phyloP scores from a whole-genome alignment of 2,329 filamentous ascomycete species.

The Pyrenophora tritici-repentis region DNA sequence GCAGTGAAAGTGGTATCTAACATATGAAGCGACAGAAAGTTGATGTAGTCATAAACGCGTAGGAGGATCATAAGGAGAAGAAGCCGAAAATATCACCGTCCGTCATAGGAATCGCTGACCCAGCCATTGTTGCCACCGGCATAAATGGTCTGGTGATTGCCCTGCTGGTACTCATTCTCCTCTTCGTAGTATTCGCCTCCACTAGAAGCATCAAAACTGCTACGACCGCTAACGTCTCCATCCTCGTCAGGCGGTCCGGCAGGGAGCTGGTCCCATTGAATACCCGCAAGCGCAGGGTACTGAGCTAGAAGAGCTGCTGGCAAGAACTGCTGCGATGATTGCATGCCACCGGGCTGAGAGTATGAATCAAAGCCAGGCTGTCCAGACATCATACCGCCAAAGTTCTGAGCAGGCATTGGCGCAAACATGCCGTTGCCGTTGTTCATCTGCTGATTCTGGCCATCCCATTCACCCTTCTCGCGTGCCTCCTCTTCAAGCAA shows the following conservation, averaged over 20 bases:
- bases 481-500: conserved; percentile 92
- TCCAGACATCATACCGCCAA: conserved; percentile 40
- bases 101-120: conserved; percentile 41
- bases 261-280: conserved; percentile 82
- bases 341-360: conserved; percentile 30
- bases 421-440: conserved; percentile 51
- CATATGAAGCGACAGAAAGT: conserved; percentile 9
- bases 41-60: conserved; percentile 13
- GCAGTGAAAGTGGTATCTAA: conserved; percentile 26
- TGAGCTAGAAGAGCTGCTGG: conserved; percentile 87
- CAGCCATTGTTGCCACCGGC: conserved; percentile 39
- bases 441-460: conserved; percentile 62
- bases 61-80: neutral
- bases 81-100: conserved; percentile 4
- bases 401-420: conserved; percentile 38
- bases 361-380: conserved; percentile 44
- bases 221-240: conserved; percentile 73
- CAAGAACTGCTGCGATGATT: conserved; percentile 56
- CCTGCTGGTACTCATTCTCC: conserved; percentile 59
- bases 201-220: conserved; percentile 76
- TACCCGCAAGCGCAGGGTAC: conserved; percentile 87
- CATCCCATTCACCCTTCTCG: conserved; percentile 68
- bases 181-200: conserved; percentile 73
- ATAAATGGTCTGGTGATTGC: conserved; percentile 34
- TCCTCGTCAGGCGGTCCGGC: conserved; percentile 62